These are phyloP conservation scores for Millerozyma acaciae DNA, from an alignment of 805 yeast genomes.

Conservation along the genomic window DNA sequence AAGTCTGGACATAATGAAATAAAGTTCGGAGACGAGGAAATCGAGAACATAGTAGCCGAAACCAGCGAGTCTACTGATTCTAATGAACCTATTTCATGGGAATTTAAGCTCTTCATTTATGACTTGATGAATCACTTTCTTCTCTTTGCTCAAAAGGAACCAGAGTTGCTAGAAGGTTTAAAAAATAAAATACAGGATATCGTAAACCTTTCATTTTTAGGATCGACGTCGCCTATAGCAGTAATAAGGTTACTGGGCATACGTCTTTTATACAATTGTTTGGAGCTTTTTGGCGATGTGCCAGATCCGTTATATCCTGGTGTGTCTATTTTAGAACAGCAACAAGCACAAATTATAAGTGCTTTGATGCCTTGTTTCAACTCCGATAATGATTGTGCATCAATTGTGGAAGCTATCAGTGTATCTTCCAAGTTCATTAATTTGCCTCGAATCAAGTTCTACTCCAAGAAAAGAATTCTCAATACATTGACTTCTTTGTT, in stretches of 20 bases:
- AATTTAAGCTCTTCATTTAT: conserved; percentile 47
- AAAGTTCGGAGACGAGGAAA: conserved; percentile 39
- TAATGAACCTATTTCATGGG: conserved; percentile 57
- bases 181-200: conserved; percentile 55
- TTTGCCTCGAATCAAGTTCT: conserved; percentile 40
- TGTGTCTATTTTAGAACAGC: conserved; percentile 75
- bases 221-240: conserved; percentile 69
- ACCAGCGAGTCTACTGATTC: conserved; percentile 34
- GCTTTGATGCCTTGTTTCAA: conserved; percentile 86
- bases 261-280: conserved; percentile 56
- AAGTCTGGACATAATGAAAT: conserved; percentile 16
- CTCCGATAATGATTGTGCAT: conserved; percentile 63
- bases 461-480: conserved; percentile 48
- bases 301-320: conserved; percentile 72
- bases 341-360: conserved; percentile 89
- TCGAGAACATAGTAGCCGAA: conserved; percentile 36
- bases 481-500: conserved; percentile 63
- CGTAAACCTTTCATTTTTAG: conserved; percentile 73
- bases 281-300: conserved; percentile 56
- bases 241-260: conserved; percentile 64
- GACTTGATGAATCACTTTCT: conserved; percentile 44
- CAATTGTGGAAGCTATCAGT: conserved; percentile 73
- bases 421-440: conserved; percentile 72
- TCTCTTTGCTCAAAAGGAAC: conserved; percentile 33
- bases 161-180: conserved; percentile 36